phyloP scores from a whole-genome alignment of 768 basidiomycete genomes.

The Leccinum variicolor region DNA sequence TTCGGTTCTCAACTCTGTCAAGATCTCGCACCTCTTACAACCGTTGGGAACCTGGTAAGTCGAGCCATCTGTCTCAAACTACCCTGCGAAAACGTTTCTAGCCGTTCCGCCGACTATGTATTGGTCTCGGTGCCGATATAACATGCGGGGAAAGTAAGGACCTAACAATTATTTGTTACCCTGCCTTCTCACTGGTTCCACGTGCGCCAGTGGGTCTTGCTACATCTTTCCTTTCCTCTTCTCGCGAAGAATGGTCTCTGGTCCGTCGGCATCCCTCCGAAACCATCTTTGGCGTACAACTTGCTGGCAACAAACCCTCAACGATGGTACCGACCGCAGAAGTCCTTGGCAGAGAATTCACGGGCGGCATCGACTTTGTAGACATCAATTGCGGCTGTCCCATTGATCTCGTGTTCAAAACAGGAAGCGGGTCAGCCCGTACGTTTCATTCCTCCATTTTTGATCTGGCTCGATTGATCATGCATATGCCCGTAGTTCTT shows the following conservation, averaged over 20 bases:
- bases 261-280: conserved; percentile 88
- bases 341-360: conserved; percentile 66
- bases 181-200: neutral
- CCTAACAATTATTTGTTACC: neutral
- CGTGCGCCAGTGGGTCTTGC: conserved; percentile 83
- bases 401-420: conserved; percentile 92
- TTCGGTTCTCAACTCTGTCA: conserved; percentile 28
- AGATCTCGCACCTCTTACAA: conserved; percentile 84
- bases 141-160: conserved; percentile 87
- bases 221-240: conserved; percentile 81
- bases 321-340: conserved; percentile 81
- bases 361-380: conserved; percentile 76
- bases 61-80: neutral
- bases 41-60: conserved; percentile 86
- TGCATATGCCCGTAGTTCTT: conserved; percentile 53
- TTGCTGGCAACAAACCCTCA: conserved; percentile 85
- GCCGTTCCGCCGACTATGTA: conserved; percentile 92
- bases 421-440: conserved; percentile 89
- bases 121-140: conserved; percentile 86
- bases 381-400: conserved; percentile 98
- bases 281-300: conserved; percentile 82
- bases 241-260: conserved; percentile 93
- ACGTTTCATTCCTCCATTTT: neutral
- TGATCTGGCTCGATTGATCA: neutral
- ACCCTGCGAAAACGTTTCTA: conserved; percentile 26